A percentile compares a stretch with the other conserved stretches of the same genome.
Evolutionary conservation across 2,329 filamentous ascomycete species (phyloP).

Genomic region (Neocucurbitaria cava): DNA sequence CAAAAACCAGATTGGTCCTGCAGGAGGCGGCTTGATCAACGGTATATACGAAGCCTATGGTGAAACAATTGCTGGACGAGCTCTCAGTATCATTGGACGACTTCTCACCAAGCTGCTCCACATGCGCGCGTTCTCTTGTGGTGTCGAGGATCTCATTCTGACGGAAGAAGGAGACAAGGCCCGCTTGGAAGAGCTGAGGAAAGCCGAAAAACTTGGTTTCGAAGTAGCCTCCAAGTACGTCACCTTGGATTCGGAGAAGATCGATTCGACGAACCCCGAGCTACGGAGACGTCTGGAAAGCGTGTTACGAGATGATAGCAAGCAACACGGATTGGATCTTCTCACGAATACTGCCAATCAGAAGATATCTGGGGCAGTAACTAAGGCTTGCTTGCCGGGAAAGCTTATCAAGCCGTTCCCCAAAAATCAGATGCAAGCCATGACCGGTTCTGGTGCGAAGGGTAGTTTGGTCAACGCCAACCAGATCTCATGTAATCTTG

Average conservation of each 20-base stretch:
- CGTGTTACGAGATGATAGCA: conserved; percentile 86
- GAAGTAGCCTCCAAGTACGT: conserved; percentile 88
- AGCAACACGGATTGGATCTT: conserved; percentile 89
- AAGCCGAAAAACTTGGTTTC: conserved; percentile 73
- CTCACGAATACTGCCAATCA: conserved; percentile 77
- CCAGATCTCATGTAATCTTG: conserved; percentile 95
- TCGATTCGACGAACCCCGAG: conserved; percentile 70
- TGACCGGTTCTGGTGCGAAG: conserved; percentile 97
- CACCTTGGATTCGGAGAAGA: conserved; percentile 72
- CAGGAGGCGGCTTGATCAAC: conserved; percentile 85
- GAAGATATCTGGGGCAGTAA: conserved; percentile 78
- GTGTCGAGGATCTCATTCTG: conserved; percentile 92
- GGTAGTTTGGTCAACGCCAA: conserved; percentile 93
- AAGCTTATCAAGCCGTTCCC: conserved; percentile 92
- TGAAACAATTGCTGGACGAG: conserved; percentile 81
- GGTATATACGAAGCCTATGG: conserved; percentile 94
- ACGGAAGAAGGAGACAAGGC: conserved; percentile 78
- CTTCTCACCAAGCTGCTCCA: conserved; percentile 88
- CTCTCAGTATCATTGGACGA: conserved; percentile 87
- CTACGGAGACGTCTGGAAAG: conserved; percentile 82
- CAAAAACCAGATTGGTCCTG: conserved; percentile 92
- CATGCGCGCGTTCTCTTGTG: conserved; percentile 95
- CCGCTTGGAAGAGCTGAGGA: conserved; percentile 71
- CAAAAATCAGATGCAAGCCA: conserved; percentile 97
- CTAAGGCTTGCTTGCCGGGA: conserved; percentile 76